Conservation (phyloP, 495 filamentous ascomycete genomes). For the Aspergillus ostianus region DNA sequence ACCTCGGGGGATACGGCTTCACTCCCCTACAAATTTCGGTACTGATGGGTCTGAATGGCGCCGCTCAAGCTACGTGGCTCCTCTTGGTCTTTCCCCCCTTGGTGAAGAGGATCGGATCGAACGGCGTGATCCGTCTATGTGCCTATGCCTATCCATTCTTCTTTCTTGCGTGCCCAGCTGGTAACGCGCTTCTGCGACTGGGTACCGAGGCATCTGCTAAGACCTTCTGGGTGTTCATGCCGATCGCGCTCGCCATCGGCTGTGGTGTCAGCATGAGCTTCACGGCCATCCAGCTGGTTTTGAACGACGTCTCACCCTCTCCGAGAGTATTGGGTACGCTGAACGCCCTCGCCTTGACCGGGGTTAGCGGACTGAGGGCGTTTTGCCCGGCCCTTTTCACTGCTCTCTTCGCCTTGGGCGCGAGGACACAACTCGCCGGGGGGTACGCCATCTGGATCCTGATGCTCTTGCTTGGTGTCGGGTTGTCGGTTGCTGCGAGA, state of each 20-base stretch:
- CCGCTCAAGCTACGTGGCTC: conserved; percentile 63
- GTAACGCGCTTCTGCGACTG: conserved; percentile 51
- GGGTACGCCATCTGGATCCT: conserved; percentile 69
- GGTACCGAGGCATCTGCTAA: conserved; percentile 26
- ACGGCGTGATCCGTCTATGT: conserved; percentile 55
- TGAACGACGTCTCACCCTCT: conserved; percentile 67
- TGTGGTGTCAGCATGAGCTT: conserved; percentile 67
- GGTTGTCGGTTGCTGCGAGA: conserved; percentile 41
- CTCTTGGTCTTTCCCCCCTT: conserved; percentile 61
- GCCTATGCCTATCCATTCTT: conserved; percentile 57
- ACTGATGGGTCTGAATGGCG: conserved; percentile 56
- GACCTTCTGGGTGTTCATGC: conserved; percentile 56
- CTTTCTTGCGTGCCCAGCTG: conserved; percentile 47
- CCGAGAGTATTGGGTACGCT: conserved; percentile 58
- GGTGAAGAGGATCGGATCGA: conserved; percentile 57
- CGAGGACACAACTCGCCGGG: conserved; percentile 50
- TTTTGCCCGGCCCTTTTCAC: conserved; percentile 60
- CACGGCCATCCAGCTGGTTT: conserved; percentile 62
- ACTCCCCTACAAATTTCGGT: conserved; percentile 55
- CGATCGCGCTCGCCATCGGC: conserved; percentile 40
- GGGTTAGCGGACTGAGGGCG: conserved; percentile 50
- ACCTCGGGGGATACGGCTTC: conserved; percentile 62
- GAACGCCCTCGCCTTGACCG: conserved; percentile 60
- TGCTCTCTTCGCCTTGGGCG: conserved; percentile 60
- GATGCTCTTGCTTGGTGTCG: conserved; percentile 45